phyloP scores from a whole-genome alignment of 192 early-diverging fungal species.

The Diversispora epigaea region DNA sequence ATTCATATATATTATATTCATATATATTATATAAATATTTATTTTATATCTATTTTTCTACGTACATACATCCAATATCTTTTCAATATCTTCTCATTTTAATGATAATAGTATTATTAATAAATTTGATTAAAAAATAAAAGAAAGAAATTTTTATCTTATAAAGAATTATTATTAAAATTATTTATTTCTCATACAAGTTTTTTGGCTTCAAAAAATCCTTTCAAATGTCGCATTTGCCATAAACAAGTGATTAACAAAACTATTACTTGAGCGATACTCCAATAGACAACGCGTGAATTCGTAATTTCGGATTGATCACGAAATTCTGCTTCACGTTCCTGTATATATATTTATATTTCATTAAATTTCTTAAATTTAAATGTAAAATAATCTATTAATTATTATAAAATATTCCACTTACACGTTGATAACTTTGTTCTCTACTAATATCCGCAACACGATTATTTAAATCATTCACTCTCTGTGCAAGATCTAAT shows the following conservation, averaged over 20 bases:
- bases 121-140: too few relatives aligned
- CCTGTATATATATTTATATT: slow-evolving; percentile 45
- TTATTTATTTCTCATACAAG: slow-evolving; percentile 48
- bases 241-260: slow-evolving; percentile 76
- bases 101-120: too few relatives aligned
- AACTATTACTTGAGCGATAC: slow-evolving; percentile 79
- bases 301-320: slow-evolving; percentile 83
- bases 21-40: too few relatives aligned
- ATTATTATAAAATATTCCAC: slow-evolving; percentile 17
- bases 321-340: slow-evolving; percentile 89
- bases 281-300: slow-evolving; percentile 82
- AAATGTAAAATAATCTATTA: neutral
- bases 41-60: too few relatives aligned
- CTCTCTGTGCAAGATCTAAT: slow-evolving; percentile 65
- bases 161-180: too few relatives aligned
- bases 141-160: too few relatives aligned
- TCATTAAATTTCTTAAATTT: too few relatives aligned
- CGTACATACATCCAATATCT: too few relatives aligned
- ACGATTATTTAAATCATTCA: slow-evolving; percentile 81
- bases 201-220: slow-evolving; percentile 91
- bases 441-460: slow-evolving; percentile 82
- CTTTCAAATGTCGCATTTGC: slow-evolving; percentile 84
- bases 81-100: too few relatives aligned
- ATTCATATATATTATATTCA: too few relatives aligned
- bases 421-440: slow-evolving; percentile 85